Base-by-base conservation (phyloP, 306 rosid species). In the Abrus precatorius region DNA sequence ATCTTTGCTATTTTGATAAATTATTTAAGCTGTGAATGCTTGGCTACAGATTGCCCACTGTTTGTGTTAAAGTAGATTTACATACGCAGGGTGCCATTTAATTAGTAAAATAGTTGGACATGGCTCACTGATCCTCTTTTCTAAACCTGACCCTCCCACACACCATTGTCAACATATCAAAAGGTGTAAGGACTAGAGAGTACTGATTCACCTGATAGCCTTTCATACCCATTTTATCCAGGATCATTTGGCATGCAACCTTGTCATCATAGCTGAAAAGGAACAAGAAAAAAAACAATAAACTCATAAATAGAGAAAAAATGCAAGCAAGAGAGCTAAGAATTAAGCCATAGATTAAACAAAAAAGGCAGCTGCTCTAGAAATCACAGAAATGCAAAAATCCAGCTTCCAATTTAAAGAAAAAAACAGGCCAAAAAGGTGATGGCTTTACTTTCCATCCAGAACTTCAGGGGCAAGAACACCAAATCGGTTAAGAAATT, bases 391-490 rank as follows among this genome's bases (percentile, higher is more conserved):
- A 36, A 64, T 20, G 41, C 20, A 34, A 71, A 5, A 13, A 44
- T 41, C 9, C 33, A 69, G 55, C 33, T 57, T 53, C 36, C 61
- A 78, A 67, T 50, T 45, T 13, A 43, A 75, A 72, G 63, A 59
- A 33, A 38, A 76, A 80, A 67, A 66, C 36, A 82, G 36, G 67
- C 12, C 28, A 77, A 41, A 53, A 13, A 49, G 77, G 79, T 56
- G 76, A 83, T 30, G 74, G 20, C 40, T 4, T 90, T 92, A 93
- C 99, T 85, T 96, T 82, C 98, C 99, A 14, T 96, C 99, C 86
- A 96, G 78, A 85, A 88, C 97, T 82, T 93, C 99, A 29, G 98
- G 99, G 72, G 97, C 94, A 87, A 96, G 99, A 81, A 96, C 98
- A 76, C 98, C 97, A 87, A 96, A 96, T 80, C 99, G 95, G 71